These are phyloP conservation scores for Isabelozyma pseudorhagii DNA, from an alignment of 805 yeast species.

Conservation along the genomic window DNA sequence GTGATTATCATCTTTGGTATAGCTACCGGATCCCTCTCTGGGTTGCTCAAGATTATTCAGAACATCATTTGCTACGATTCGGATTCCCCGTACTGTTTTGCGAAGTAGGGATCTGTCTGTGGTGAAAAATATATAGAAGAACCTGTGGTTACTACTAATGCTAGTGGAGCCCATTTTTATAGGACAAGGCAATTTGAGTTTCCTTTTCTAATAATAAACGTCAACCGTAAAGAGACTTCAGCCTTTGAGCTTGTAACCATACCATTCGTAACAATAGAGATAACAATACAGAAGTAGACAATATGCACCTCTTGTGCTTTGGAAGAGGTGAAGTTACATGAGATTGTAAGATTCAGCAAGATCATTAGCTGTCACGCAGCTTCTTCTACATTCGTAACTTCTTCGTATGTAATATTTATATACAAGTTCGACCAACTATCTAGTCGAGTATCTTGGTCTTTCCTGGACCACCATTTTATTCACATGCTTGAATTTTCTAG, in stretches of 20 bases:
- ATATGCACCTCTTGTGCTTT: too few species aligned
- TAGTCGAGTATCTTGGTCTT: constrained; percentile 60
- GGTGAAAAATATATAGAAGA: background rate
- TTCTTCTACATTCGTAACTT: background rate
- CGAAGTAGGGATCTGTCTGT: background rate
- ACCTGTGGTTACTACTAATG: too few species aligned
- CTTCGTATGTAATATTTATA: background rate
- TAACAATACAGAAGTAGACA: too few species aligned
- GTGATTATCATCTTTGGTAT: constrained; percentile 5
- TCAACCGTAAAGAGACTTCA: too few species aligned
- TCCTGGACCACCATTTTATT: constrained; percentile 86
- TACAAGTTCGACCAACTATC: constrained; percentile 2
- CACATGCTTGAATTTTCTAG: constrained; percentile 83
- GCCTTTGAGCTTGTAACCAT: too few species aligned
- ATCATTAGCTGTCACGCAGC: too few species aligned
- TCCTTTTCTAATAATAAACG: too few species aligned
- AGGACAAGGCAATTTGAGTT: too few species aligned
- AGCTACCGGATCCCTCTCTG: constrained; percentile 11
- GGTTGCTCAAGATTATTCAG: background rate
- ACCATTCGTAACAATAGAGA: too few species aligned
- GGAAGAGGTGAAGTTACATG: too few species aligned
- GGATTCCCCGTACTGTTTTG: constrained; percentile 1
- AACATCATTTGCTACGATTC: background rate
- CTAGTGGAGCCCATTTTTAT: too few species aligned
- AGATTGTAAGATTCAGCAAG: too few species aligned